phyloP scores from a whole-genome alignment of 148 eudicot genomes.

The Vaccinium darrowii region DNA sequence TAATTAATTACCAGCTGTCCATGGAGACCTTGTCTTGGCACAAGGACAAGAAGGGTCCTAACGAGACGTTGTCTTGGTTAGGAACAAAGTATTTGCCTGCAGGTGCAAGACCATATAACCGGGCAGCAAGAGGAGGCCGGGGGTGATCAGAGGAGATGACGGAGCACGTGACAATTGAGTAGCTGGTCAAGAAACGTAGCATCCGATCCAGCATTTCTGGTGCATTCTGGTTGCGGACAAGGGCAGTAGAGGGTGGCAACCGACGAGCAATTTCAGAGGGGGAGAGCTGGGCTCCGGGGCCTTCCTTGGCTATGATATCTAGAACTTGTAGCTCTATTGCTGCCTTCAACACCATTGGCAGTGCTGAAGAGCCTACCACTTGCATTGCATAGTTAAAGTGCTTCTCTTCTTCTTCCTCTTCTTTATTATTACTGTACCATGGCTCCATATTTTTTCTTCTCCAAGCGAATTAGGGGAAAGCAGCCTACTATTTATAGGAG shows the following conservation, averaged over 20 bases:
- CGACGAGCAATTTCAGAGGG: constrained; percentile 27
- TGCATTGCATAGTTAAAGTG: constrained; percentile 13
- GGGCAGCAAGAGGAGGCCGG: neutral
- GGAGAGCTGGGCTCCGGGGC: constrained; percentile 18
- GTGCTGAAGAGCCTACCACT: neutral
- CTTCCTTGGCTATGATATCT: constrained; percentile 33
- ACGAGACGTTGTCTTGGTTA: constrained; percentile 36
- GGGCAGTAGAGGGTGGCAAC: neutral
- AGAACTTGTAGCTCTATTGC: constrained; percentile 31
- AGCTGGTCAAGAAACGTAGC: constrained; percentile 34
- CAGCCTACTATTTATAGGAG: too few species aligned
- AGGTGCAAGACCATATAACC: constrained; percentile 31
- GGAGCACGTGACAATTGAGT: constrained; percentile 28
- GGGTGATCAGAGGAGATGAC: neutral
- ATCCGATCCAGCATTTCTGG: constrained; percentile 41
- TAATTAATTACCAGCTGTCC: constrained; percentile 32
- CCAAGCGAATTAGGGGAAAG: too few species aligned
- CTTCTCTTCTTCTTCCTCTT: constrained; percentile 9
- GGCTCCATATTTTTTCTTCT: too few species aligned
- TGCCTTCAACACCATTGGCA: constrained; percentile 24
- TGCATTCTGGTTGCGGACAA: constrained; percentile 28
- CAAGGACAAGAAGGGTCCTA: constrained; percentile 34
- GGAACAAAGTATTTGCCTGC: constrained; percentile 30
- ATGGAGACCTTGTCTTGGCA: constrained; percentile 34
- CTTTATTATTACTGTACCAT: neutral